Conservation (phyloP, 805 yeast species). For the Candida hispaniensis region DNA sequence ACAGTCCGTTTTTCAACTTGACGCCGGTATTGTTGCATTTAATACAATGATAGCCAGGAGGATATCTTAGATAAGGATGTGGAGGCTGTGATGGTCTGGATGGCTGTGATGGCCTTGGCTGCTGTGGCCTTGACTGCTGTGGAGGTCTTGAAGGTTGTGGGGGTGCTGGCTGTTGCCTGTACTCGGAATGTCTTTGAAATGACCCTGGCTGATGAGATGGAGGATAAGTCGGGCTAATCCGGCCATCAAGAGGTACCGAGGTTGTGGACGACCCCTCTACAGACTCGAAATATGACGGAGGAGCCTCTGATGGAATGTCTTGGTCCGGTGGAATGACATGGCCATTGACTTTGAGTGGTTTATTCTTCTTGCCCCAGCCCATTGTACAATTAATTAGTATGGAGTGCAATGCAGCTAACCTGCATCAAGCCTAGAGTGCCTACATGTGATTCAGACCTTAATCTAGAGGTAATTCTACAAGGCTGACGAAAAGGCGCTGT, state of each 20-base stretch:
- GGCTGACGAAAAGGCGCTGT: too few relatives aligned
- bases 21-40: conserved; percentile 70
- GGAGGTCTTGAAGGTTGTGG: conserved; percentile 9
- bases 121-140: conserved; percentile 7
- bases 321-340: conserved; percentile 12
- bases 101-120: conserved; percentile 18
- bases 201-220: not conserved
- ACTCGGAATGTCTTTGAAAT: not conserved
- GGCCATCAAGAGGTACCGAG: not conserved
- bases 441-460: too few relatives aligned
- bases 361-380: too few relatives aligned
- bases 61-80: conserved; percentile 55
- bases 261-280: not conserved
- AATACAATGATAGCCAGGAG: conserved; percentile 47
- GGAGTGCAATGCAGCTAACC: too few relatives aligned
- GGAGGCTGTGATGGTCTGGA: conserved; percentile 23
- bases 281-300: conserved; percentile 2
- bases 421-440: too few relatives aligned
- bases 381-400: too few relatives aligned
- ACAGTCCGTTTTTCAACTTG: conserved; percentile 45
- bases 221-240: conserved; percentile 1
- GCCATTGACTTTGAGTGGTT: conserved; percentile 2
- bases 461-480: too few relatives aligned
- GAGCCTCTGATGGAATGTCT: conserved; percentile 2
- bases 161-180: not conserved